A percentile compares a stretch with the other conserved stretches of the same genome.
These are phyloP conservation scores for Pichia inconspicua DNA, from an alignment of 1,139 yeast genomes.

Conservation along the genomic window DNA sequence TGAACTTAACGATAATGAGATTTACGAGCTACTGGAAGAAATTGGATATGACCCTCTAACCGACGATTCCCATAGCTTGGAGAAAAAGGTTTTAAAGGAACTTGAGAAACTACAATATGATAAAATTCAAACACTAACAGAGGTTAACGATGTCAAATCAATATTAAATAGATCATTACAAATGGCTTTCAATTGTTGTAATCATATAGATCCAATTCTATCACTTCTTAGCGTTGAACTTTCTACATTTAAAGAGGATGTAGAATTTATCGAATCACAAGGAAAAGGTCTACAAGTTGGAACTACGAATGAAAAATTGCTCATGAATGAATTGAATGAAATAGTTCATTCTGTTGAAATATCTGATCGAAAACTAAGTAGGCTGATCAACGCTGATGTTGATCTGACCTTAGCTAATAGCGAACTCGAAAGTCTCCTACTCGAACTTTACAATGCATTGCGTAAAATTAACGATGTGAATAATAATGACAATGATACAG, in stretches of 20 bases:
- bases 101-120: constrained; percentile 42
- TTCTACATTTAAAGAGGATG: constrained; percentile 56
- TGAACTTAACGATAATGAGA: constrained; percentile 17
- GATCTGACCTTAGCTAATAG: constrained; percentile 40
- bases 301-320: constrained; percentile 67
- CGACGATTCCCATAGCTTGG: constrained; percentile 53
- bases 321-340: constrained; percentile 63
- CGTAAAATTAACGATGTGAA: constrained; percentile 48
- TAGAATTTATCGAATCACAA: constrained; percentile 64
- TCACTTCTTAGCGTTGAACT: constrained; percentile 52
- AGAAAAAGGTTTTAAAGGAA: constrained; percentile 49
- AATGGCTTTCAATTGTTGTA: constrained; percentile 54
- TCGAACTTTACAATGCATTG: constrained; percentile 58
- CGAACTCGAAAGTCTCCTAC: constrained; percentile 49
- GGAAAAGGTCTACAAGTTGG: constrained; percentile 80
- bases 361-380: constrained; percentile 45
- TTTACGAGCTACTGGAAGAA: constrained; percentile 68
- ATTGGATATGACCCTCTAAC: constrained; percentile 57
- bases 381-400: constrained; percentile 42
- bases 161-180: constrained; percentile 38
- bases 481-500: constrained; percentile 23
- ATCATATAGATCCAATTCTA: constrained; percentile 48
- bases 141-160: constrained; percentile 34
- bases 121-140: constrained; percentile 41
- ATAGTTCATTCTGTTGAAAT: constrained; percentile 64